These are phyloP conservation scores for Aureobasidium melanogenum DNA, from an alignment of 2,329 filamentous ascomycete genomes.

Conservation along the genomic window DNA sequence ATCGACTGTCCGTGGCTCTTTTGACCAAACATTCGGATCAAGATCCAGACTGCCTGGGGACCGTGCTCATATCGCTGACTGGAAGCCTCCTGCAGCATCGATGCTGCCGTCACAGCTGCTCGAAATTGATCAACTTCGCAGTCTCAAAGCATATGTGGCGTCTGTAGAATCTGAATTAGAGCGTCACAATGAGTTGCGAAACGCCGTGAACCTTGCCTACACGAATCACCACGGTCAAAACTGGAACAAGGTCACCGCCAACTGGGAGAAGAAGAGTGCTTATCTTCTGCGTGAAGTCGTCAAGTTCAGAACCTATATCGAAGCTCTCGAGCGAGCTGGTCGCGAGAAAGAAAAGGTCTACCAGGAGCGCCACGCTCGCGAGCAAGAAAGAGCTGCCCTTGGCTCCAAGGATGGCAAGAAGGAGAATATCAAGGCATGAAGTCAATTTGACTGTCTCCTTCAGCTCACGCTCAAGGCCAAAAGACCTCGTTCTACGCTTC, in stretches of 20 bases:
- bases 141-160: constrained; percentile 69
- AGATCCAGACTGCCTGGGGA: constrained; percentile 72
- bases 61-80: constrained; percentile 73
- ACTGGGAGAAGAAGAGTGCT: constrained; percentile 94
- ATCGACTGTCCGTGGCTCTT: constrained; percentile 49
- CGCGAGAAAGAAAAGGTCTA: constrained; percentile 58
- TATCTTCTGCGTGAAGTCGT: constrained; percentile 90
- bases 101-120: constrained; percentile 73
- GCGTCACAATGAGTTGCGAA: constrained; percentile 78
- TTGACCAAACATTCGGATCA: constrained; percentile 47
- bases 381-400: neutral
- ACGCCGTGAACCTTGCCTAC: constrained; percentile 73
- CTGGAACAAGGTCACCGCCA: constrained; percentile 74
- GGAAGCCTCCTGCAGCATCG: constrained; percentile 81
- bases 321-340: constrained; percentile 66
- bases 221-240: constrained; percentile 82
- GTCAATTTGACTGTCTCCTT: too few relatives aligned
- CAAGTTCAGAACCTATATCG: constrained; percentile 93
- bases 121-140: constrained; percentile 72
- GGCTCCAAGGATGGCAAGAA: constrained; percentile 1
- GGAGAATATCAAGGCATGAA: constrained; percentile 3
- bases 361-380: constrained; percentile 12
- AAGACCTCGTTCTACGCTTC: too few relatives aligned
- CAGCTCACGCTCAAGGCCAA: too few relatives aligned
- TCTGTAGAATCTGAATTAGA: constrained; percentile 79